These are phyloP conservation scores for Globisporangium cederbergense DNA, from an alignment of 352 stramenopile genomes.

Conservation along the genomic window DNA sequence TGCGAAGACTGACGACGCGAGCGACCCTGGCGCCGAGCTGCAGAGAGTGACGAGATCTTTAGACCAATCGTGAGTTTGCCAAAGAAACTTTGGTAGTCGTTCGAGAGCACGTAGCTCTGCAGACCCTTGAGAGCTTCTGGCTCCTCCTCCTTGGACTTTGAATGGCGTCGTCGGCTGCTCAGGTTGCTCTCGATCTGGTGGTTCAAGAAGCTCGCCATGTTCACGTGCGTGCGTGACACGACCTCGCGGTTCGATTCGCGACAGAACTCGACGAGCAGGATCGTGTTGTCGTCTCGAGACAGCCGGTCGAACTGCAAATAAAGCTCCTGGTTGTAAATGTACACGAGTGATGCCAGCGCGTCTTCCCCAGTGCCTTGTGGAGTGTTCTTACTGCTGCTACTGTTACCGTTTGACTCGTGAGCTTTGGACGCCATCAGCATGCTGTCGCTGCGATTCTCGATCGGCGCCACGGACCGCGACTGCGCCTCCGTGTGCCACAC, in stretches of 20 bases:
- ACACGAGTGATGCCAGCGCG: slow-evolving; percentile 34
- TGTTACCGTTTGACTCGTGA: neutral
- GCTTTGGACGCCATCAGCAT: neutral
- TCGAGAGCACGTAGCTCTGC: slow-evolving; percentile 77
- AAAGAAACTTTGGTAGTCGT: slow-evolving; percentile 83
- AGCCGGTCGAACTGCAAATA: slow-evolving; percentile 83
- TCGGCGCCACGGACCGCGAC: slow-evolving; percentile 42
- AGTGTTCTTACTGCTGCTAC: neutral
- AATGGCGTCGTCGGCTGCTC: slow-evolving; percentile 11
- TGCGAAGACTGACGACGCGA: slow-evolving; percentile 38
- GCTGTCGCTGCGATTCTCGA: slow-evolving; percentile 22
- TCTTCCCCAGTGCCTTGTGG: neutral
- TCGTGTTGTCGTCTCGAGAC: slow-evolving; percentile 82
- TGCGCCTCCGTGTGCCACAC: slow-evolving; percentile 84
- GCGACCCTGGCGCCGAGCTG: slow-evolving; percentile 23
- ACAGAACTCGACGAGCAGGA: slow-evolving; percentile 81
- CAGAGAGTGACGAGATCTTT: slow-evolving; percentile 63
- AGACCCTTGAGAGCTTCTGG: slow-evolving; percentile 20
- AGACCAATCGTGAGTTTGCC: slow-evolving; percentile 69
- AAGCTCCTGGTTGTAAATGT: slow-evolving; percentile 78
- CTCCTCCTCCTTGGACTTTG: slow-evolving; percentile 20
- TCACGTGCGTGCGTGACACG: slow-evolving; percentile 77
- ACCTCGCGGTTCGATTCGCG: slow-evolving; percentile 69
- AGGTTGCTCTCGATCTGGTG: slow-evolving; percentile 18
- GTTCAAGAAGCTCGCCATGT: slow-evolving; percentile 81